Evolutionary conservation across 805 yeast genomes (phyloP), one percentile per base, ranked within the genome.

Genomic region (Scheffersomyces stipitis): DNA sequence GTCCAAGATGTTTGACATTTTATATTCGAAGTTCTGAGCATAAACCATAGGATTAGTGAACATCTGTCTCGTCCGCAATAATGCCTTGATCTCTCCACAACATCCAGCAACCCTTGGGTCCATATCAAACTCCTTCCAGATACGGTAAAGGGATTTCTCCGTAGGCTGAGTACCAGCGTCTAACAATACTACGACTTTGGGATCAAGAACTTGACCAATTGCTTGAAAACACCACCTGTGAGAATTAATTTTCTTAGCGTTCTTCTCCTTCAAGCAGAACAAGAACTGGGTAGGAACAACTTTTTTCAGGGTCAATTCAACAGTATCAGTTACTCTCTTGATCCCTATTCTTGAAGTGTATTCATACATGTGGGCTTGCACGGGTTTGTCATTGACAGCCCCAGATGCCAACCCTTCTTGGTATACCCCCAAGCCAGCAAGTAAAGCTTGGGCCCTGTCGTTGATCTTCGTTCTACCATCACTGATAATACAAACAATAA

Each of bases 211-310:
- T 23, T 90, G 86, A 10, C 89, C 86, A 66, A 91, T 87, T 2
- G 96, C 95, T 60, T 91, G 93, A 63, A 91, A 81, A 20, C 95
- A 89, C 99, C 99, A 91, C 51, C 97, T 76, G 64, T 91, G 99
- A 3, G 96, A 88, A 61, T 91, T 91, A 59, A 91, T 91, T 55
- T 91, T 91, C 56, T 85, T 81, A 48, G 85, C 80, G 60, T 91
- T 91, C 54, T 81, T 80, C 54, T 91, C 98, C 56, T 91, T 91
- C 52, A 91, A 66, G 52, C 96, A 91, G 59, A 90, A 90, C 17
- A 91, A 60, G 62, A 93, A 68, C 60, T 91, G 98, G 8, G 88
- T 83, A 0, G 99, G 99, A 15, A 46, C 49, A 7, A 20, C 24
- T 10, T 20, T 20, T 7, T 20, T 10, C 7, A 10, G 7, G 15